phyloP scores from a whole-genome alignment of 192 early-diverging fungal species.

The Coemansia umbellata region DNA sequence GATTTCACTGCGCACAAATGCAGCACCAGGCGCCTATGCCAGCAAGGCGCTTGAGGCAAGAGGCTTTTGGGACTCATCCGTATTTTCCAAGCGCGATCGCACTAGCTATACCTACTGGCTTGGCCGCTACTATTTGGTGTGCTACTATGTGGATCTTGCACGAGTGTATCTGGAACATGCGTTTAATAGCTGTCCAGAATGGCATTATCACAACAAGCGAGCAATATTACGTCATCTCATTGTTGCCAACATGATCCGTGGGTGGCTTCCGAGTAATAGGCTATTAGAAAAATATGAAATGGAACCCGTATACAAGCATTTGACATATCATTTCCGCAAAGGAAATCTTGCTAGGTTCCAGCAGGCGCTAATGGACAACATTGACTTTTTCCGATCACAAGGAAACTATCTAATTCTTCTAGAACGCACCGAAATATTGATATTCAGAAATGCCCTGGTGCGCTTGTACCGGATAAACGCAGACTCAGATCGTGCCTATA shows the following conservation, averaged over 20 bases:
- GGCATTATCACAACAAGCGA: conserved; percentile 46
- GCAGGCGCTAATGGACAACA: conserved; percentile 16
- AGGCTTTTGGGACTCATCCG: conserved; percentile 1
- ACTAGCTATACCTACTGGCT: conserved; percentile 43
- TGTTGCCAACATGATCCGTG: conserved; percentile 44
- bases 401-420: conserved; percentile 40
- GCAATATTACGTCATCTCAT: conserved; percentile 38
- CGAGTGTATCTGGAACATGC: conserved; percentile 36
- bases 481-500: not conserved
- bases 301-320: conserved; percentile 32
- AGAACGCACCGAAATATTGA: conserved; percentile 42
- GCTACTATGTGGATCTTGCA: conserved; percentile 40
- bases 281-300: conserved; percentile 39
- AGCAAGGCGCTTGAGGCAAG: conserved; percentile 41
- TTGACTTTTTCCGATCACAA: conserved; percentile 46
- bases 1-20: conserved; percentile 36
- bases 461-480: conserved; percentile 2
- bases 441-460: conserved; percentile 31
- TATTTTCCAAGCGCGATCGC: conserved; percentile 25
- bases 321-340: conserved; percentile 21
- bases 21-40: conserved; percentile 39
- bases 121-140: conserved; percentile 39
- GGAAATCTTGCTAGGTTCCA: conserved; percentile 43
- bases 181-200: conserved; percentile 24
- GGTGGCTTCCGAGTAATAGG: conserved; percentile 10